phyloP scores from a whole-genome alignment of 805 yeast species.

The Saturnispora dispora region DNA sequence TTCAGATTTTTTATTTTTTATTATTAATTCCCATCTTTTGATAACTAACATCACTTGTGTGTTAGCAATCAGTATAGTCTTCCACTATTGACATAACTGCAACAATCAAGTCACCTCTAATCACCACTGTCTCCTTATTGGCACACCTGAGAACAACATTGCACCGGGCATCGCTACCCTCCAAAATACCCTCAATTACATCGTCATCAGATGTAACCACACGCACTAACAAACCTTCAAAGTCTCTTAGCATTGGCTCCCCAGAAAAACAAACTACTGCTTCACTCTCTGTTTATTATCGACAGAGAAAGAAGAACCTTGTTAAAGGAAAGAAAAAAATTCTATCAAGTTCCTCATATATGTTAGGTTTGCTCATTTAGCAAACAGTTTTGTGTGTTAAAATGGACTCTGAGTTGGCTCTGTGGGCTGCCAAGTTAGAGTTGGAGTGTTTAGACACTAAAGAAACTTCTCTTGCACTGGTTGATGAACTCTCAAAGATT shows the following conservation, averaged over 20 bases:
- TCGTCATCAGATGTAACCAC: neutral
- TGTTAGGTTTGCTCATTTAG: neutral
- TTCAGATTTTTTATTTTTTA: neutral
- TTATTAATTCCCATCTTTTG: neutral
- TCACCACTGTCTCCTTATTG: neutral
- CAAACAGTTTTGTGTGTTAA: neutral
- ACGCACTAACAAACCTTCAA: neutral
- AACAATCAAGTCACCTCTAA: slow-evolving; percentile 4
- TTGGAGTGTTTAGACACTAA: slow-evolving; percentile 38
- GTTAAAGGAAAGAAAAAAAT: neutral
- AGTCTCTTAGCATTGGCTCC: slow-evolving; percentile 1
- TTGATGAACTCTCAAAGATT: slow-evolving; percentile 8
- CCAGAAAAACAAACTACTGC: neutral
- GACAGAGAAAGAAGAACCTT: slow-evolving; percentile 13
- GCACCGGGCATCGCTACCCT: neutral
- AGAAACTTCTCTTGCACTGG: slow-evolving; percentile 20
- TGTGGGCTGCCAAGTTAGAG: slow-evolving; percentile 45
- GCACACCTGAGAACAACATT: neutral
- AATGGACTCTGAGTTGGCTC: slow-evolving; percentile 23
- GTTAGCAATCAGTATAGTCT: neutral
- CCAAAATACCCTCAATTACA: slow-evolving; percentile 1
- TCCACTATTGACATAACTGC: neutral
- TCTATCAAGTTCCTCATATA: neutral
- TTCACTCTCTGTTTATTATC: neutral
- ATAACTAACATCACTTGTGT: neutral